These are phyloP conservation scores for Kwoniella bestiolae DNA, from an alignment of 768 basidiomycete genomes.

Conservation along the genomic window DNA sequence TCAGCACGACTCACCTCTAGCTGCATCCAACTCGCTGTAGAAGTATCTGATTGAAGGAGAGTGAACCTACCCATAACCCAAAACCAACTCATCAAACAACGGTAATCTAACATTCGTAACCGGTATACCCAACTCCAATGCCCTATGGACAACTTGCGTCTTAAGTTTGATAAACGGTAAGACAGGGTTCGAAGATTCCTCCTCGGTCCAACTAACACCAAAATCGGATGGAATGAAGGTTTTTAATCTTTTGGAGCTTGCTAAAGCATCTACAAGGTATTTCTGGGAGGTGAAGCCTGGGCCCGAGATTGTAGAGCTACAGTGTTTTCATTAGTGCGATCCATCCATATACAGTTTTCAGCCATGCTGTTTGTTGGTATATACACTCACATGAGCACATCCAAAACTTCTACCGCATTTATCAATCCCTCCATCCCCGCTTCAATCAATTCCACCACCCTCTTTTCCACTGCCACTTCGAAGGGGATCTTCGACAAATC, in stretches of 20 bases:
- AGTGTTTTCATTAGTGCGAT: no score
- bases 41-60: background rate
- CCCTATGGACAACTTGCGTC: constrained; percentile 3
- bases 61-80: constrained; percentile 23
- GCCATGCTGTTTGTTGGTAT: no score
- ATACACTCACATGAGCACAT: constrained; percentile 21
- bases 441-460: constrained; percentile 9
- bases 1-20: no score
- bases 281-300: constrained; percentile 8
- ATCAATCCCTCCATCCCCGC: constrained; percentile 4
- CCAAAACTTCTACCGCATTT: constrained; percentile 6
- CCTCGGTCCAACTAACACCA: constrained; percentile 23
- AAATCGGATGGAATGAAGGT: constrained; percentile 28
- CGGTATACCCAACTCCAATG: constrained; percentile 15
- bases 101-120: constrained; percentile 13
- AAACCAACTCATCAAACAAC: constrained; percentile 16
- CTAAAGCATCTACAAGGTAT: constrained; percentile 14
- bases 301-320: constrained; percentile 23
- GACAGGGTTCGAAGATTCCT: constrained; percentile 10
- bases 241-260: constrained; percentile 10
- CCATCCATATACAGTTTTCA: no score
- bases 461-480: constrained; percentile 3
- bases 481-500: constrained; percentile 19
- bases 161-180: constrained; percentile 13
- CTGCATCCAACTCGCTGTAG: background rate